A percentile compares a stretch with the other conserved stretches of the same genome.
Conservation (phyloP, 2,329 filamentous ascomycete species). For the Aspergillus neotritici region DNA sequence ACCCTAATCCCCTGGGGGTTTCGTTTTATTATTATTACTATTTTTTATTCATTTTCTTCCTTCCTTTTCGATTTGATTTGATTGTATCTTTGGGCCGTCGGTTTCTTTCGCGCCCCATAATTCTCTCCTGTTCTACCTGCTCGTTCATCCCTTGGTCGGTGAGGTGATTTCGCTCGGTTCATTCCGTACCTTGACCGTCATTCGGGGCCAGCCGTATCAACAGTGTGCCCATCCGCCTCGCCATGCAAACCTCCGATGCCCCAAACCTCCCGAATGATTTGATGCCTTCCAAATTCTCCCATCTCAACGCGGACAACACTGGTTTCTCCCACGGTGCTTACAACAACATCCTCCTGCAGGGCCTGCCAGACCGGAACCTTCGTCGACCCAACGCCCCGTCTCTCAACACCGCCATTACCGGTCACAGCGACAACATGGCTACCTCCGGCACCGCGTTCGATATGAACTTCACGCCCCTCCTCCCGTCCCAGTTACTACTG, state of each 20-base stretch:
- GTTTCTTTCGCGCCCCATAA: constrained; percentile 27
- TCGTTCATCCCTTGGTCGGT: constrained; percentile 6
- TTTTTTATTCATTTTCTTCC: constrained; percentile 8
- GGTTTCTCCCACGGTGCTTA: constrained; percentile 93
- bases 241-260: constrained; percentile 81
- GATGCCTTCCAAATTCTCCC: constrained; percentile 69
- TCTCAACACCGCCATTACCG: constrained; percentile 75
- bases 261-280: constrained; percentile 60
- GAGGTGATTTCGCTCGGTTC: constrained; percentile 15
- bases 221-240: constrained; percentile 48
- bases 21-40: constrained; percentile 2
- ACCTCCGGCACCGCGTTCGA: constrained; percentile 86
- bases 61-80: constrained; percentile 15
- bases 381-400: constrained; percentile 78
- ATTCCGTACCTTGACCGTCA: constrained; percentile 66
- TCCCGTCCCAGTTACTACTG: constrained; percentile 88
- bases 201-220: constrained; percentile 74
- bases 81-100: constrained; percentile 11
- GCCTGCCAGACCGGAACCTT: constrained; percentile 81
- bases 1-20: background rate
- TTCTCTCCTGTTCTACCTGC: constrained; percentile 17
- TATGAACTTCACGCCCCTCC: constrained; percentile 96
- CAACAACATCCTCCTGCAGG: constrained; percentile 62
- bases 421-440: constrained; percentile 65
- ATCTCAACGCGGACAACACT: constrained; percentile 64